phyloP scores from a whole-genome alignment of 2,329 filamentous ascomycete genomes.

The Harringtonia lauricola region DNA sequence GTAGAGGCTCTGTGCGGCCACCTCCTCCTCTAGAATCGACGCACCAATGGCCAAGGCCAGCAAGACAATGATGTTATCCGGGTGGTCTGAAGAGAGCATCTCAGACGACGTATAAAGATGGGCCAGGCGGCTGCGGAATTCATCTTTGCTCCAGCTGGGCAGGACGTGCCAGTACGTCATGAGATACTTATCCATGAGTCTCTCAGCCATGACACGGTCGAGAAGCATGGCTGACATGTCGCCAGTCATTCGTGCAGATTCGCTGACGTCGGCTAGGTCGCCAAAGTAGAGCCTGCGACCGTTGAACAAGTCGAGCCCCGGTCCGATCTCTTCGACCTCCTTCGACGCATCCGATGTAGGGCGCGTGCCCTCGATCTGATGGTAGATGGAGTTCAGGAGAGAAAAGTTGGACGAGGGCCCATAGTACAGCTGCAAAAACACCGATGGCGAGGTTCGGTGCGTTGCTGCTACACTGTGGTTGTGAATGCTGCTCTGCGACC shows the following conservation, averaged over 20 bases:
- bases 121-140: constrained; percentile 6
- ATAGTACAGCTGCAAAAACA: constrained; percentile 12
- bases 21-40: constrained; percentile 9
- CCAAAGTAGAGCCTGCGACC: constrained; percentile 12
- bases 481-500: constrained; percentile 2
- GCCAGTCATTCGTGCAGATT: neutral
- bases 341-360: neutral
- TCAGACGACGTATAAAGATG: constrained; percentile 4
- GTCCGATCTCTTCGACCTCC: constrained; percentile 11
- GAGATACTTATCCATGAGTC: constrained; percentile 9
- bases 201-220: constrained; percentile 5
- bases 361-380: constrained; percentile 7
- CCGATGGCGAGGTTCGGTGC: constrained; percentile 9
- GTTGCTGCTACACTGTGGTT: constrained; percentile 10
- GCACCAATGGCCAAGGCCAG: constrained; percentile 9
- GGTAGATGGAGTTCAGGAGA: constrained; percentile 11
- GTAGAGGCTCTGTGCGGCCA: constrained; percentile 7
- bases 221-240: constrained; percentile 8
- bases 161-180: constrained; percentile 9
- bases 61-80: constrained; percentile 8
- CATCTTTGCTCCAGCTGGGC: constrained; percentile 9
- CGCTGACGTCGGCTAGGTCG: constrained; percentile 7
- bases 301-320: constrained; percentile 12
- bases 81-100: neutral
- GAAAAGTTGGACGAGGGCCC: constrained; percentile 12